A percentile compares a stretch with the other conserved stretches of the same genome.
These are phyloP conservation scores for Cladosporium sp. DNA, from an alignment of 2,329 filamentous ascomycete genomes.

Conservation along the genomic window DNA sequence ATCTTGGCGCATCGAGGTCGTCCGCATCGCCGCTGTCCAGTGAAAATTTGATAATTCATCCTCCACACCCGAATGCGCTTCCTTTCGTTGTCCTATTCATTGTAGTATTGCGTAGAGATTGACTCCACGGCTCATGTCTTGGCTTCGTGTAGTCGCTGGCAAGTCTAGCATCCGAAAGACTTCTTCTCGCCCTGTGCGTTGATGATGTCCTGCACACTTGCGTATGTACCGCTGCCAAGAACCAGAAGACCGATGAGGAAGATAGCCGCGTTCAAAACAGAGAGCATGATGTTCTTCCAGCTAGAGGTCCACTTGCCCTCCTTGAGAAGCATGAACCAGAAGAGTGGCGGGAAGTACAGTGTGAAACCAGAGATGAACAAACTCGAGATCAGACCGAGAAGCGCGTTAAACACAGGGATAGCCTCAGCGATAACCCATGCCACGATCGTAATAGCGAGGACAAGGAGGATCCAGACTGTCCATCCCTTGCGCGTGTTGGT, in stretches of 20 bases:
- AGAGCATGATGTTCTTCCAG: conserved; percentile 48
- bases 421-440: conserved; percentile 72
- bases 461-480: conserved; percentile 63
- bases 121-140: background rate
- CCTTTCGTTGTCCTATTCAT: background rate
- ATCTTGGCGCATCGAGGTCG: background rate
- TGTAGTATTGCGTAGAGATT: background rate
- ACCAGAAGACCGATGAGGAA: conserved; percentile 40
- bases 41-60: background rate
- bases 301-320: conserved; percentile 51
- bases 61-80: background rate
- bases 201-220: conserved; percentile 49
- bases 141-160: background rate
- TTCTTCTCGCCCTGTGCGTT: conserved; percentile 25
- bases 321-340: conserved; percentile 50
- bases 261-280: conserved; percentile 48
- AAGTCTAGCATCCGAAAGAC: conserved; percentile 3
- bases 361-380: conserved; percentile 69
- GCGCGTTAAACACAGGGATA: conserved; percentile 70
- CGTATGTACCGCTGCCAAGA: conserved; percentile 47
- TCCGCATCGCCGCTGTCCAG: background rate
- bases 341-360: conserved; percentile 43
- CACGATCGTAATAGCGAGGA: conserved; percentile 61
- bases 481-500: conserved; percentile 48
- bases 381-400: conserved; percentile 65